A percentile compares a stretch with the other conserved stretches of the same genome.
Evolutionary conservation across 805 yeast species (phyloP).

Genomic region (Hanseniaspora meyeri): DNA sequence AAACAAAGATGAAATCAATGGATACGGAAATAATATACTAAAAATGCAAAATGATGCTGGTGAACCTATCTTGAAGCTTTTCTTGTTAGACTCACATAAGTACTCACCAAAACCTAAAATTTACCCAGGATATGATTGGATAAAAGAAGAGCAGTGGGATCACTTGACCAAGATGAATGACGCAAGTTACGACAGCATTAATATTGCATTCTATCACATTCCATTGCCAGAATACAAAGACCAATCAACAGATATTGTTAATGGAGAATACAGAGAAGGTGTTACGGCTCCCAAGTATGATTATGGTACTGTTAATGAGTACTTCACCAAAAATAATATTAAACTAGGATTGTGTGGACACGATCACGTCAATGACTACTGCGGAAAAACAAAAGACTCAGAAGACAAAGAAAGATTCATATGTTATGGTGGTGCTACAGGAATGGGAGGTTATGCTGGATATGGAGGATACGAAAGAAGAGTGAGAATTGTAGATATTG

Average conservation of each 20-base stretch:
- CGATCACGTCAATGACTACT: slow-evolving; percentile 90
- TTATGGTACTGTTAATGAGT: slow-evolving; percentile 8
- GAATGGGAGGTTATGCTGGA: slow-evolving; percentile 95
- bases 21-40: slow-evolving; percentile 70
- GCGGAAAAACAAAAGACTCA: slow-evolving; percentile 44
- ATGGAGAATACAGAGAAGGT: slow-evolving; percentile 61
- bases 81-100: slow-evolving; percentile 76
- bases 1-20: slow-evolving; percentile 36
- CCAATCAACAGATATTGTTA: slow-evolving; percentile 22
- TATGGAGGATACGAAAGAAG: slow-evolving; percentile 80
- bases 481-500: slow-evolving; percentile 57
- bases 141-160: slow-evolving; percentile 55
- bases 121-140: slow-evolving; percentile 74
- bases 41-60: slow-evolving; percentile 35
- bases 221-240: slow-evolving; percentile 69
- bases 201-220: slow-evolving; percentile 90
- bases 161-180: slow-evolving; percentile 36
- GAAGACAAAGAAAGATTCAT: slow-evolving; percentile 45
- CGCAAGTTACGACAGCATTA: slow-evolving; percentile 30
- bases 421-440: slow-evolving; percentile 88
- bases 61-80: slow-evolving; percentile 45
- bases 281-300: slow-evolving; percentile 67
- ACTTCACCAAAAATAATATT: slow-evolving; percentile 41
- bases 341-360: slow-evolving; percentile 75
- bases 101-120: slow-evolving; percentile 55